Evolutionary conservation across 2,329 filamentous ascomycete genomes (phyloP).

Genomic region (Penicillium hesseltinei): DNA sequence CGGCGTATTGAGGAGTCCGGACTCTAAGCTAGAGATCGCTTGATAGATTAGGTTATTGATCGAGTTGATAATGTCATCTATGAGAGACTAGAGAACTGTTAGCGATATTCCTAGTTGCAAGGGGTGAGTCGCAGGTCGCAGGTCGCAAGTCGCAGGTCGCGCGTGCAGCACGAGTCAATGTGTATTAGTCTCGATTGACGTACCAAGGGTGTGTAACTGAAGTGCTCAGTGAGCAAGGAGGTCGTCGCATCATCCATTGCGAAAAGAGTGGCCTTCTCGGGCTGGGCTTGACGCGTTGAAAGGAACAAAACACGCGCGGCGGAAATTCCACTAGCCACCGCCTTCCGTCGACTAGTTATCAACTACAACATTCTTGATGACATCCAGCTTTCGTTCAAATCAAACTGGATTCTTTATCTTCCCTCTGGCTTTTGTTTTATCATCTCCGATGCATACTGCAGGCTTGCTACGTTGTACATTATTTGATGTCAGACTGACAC

Average conservation of each 20-base stretch:
- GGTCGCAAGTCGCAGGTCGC: background rate
- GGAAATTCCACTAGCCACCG: slow-evolving; percentile 17
- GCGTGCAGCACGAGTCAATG: background rate
- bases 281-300: slow-evolving; percentile 14
- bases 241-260: slow-evolving; percentile 47
- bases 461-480: background rate
- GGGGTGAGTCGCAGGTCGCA: slow-evolving; percentile 5
- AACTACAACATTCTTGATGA: slow-evolving; percentile 10
- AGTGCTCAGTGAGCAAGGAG: slow-evolving; percentile 85
- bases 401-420: background rate
- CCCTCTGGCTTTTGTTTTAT: background rate
- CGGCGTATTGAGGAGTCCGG: slow-evolving; percentile 70
- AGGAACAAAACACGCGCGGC: slow-evolving; percentile 19
- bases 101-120: slow-evolving; percentile 17
- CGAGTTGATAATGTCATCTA: slow-evolving; percentile 97
- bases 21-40: slow-evolving; percentile 83
- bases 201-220: slow-evolving; percentile 90
- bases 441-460: background rate
- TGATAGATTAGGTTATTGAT: slow-evolving; percentile 91
- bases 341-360: slow-evolving; percentile 7
- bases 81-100: slow-evolving; percentile 64
- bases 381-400: background rate
- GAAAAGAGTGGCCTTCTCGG: slow-evolving; percentile 15
- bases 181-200: slow-evolving; percentile 35
- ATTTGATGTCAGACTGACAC: slow-evolving; percentile 4